Evolutionary conservation across 2,329 filamentous ascomycete genomes (phyloP), one percentile per base, ranked within the genome.

Genomic region (Colletotrichum eremochloae): DNA sequence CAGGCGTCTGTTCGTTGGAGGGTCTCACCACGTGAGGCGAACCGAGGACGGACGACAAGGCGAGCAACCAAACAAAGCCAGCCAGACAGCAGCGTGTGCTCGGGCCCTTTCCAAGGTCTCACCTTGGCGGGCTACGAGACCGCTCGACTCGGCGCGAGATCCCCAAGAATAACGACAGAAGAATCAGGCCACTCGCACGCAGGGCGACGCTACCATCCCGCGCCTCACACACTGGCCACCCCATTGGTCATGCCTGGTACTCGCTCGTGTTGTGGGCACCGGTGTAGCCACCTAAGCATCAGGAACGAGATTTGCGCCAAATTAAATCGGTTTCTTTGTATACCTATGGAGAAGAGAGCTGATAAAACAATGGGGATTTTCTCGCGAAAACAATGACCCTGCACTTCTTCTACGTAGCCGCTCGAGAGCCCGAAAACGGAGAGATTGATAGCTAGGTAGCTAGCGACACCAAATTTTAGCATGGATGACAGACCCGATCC

Each of bases 21-120:
- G 56, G 48, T 61, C 63, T 42, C 48, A 67, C 56, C 68, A 62
- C 68, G 67, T 61, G 63, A 71, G 68, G 63, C 63, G 46, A 24
- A 48, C 63, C 63, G 40, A 66, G 36, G 56, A 62, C 68, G 20
- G 67, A 70, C 55, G 48, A 66, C 62, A 61, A 46, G 67, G 67
- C 67, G 55, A 61, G 55, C 53, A 44, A 20, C 38, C 44, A 9
- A 53, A 58, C 44, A 55, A 40, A 12, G 44, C 36, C 31, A n/a
- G 53, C 42, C 31, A n/a, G 53, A 52, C 20, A 20, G 33, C 33
- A 46, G 18, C 33, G n/a, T 18, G 53, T 58, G 61, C 61, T 55
- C 40, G 31, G 62, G 62, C 62, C 56, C 48, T 66, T 66, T 61
- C 5, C 31, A 7, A 4, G 62, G 58, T 15, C 40, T 61, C 48